These are phyloP conservation scores for Oldenlandia corymbosa DNA, from an alignment of 257 asterid species.

Conservation along the genomic window DNA sequence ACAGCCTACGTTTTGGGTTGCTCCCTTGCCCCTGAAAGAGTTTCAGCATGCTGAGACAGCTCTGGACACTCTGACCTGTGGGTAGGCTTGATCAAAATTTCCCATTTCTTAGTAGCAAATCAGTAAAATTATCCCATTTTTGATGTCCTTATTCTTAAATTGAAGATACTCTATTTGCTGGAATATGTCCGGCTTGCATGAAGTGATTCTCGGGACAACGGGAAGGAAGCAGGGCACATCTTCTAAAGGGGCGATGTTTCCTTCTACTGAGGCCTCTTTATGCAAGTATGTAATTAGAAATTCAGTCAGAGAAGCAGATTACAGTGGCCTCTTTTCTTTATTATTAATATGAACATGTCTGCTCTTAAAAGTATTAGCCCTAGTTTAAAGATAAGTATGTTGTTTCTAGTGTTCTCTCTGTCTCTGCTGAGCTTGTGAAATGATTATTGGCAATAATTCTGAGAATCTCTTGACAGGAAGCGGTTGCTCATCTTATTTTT, in stretches of 20 bases:
- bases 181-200: conserved; percentile 72
- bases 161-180: conserved; percentile 89
- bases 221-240: conserved; percentile 98
- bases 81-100: conserved; percentile 37
- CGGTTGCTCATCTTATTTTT: conserved; percentile 50
- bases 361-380: neutral
- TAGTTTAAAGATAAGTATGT: neutral
- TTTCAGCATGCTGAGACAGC: conserved; percentile 91
- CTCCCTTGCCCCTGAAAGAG: conserved; percentile 69
- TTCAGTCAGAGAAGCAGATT: too few species aligned
- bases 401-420: neutral
- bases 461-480: conserved; percentile 40
- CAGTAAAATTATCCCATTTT: neutral
- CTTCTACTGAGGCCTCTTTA: conserved; percentile 74
- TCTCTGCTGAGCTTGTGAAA: neutral
- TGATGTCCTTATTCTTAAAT: conserved; percentile 15
- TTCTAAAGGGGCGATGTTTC: conserved; percentile 73
- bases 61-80: conserved; percentile 78
- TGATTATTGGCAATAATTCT: neutral
- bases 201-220: conserved; percentile 91
- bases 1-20: conserved; percentile 61
- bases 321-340: conserved; percentile 4
- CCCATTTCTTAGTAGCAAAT: neutral
- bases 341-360: neutral
- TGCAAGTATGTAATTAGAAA: conserved; percentile 57